Base-by-base conservation (phyloP, 805 yeast species). In the Sungouiella blattae region DNA sequence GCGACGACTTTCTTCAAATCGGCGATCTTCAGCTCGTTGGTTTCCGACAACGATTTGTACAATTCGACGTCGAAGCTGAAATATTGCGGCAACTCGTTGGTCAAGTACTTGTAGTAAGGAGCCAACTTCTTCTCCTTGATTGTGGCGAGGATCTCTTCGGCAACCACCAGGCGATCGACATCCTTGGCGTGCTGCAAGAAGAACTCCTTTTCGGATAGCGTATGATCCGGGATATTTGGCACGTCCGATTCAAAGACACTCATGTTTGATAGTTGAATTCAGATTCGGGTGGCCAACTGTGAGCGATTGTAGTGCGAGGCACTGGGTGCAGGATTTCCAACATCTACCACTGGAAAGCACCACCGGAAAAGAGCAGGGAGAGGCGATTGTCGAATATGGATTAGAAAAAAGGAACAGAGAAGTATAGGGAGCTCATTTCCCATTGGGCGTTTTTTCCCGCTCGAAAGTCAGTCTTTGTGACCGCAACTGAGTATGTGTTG, bases 201-300 rank as follows among this genome's bases (percentile, higher is more conserved):
- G 58, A 84, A 91, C 25, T 89, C 85, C 37, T 76, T 69, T 54
- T 87, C 89, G n/a, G 95, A 81, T 25, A 89, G 75, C 48, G 70
- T 72, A 63, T 84, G 83, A 57, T 89, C 88, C 18, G 98, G 98
- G 18, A 87, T 75, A 49, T 75, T 72, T 26, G 75, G 69, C 22
- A 74, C 63, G 41, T 72, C 80, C 28, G 77, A 67, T 17, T 64
- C 69, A 33, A 57, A 57, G 18, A 59, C 67, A 32, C 43, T 37
- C 50, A 46, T 46, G 11, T 20, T 28, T 4, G 30, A n/a, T n/a
- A n/a, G n/a, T n/a, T n/a, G 21, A 18, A 23, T 17, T 22, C 17
- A 18, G 18, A 16, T 22, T 18, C 17, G 29, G 29, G 29, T 27
- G 29, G 29, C 29, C 29, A 27, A n/a, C n/a, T n/a, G n/a, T n/a